Evolutionary conservation across 257 asterid genomes (phyloP), one percentile per base, ranked within the genome.

Genomic region (Solanum clarkiae): DNA sequence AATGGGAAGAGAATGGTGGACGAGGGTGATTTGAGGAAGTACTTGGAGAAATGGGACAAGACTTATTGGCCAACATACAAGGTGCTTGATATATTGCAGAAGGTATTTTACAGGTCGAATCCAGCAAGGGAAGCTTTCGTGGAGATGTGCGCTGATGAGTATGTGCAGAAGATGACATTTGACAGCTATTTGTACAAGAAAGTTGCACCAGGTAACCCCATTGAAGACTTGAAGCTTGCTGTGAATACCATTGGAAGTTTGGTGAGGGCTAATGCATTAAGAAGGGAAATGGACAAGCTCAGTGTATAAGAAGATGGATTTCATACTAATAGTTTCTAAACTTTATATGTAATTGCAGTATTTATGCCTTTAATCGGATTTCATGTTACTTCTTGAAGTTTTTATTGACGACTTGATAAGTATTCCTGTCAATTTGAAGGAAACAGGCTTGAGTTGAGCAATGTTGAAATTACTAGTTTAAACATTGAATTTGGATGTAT

Each of bases 151-250:
- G 97, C 92, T 15, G 98, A 94, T 63, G 97, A 93, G 87, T 95
- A 95, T 22, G 98, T 95, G 90, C 99, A 95, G 94, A 95, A 90
- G 93, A 94, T 93, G 98, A 95, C 99, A 0, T 94, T 95, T 54
- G 98, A 94, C 55, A 95, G 99, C 89, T 95, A 94, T 79, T 53
- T 95, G 92, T 95, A 95, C 89, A 95, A 95, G 86, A 91, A 84
- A 84, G 98, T 95, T 8, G 96, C 89, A 84, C 98, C 99, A 55
- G 98, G 99, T 6, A 94, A 93, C 88, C 99, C 99, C 54, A 82
- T 94, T 87, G 98, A 95, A 18, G 99, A 95, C 83, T 81, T 95
- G 92, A 95, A 95, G 86, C 71, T 95, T 89, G 99, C 98, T 29
- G 94, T 94, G 32, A 94, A 95, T 74, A 95, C 99, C 0, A 92